phyloP scores from a whole-genome alignment of 2,329 filamentous ascomycete species.

The Whalleya microplaca region DNA sequence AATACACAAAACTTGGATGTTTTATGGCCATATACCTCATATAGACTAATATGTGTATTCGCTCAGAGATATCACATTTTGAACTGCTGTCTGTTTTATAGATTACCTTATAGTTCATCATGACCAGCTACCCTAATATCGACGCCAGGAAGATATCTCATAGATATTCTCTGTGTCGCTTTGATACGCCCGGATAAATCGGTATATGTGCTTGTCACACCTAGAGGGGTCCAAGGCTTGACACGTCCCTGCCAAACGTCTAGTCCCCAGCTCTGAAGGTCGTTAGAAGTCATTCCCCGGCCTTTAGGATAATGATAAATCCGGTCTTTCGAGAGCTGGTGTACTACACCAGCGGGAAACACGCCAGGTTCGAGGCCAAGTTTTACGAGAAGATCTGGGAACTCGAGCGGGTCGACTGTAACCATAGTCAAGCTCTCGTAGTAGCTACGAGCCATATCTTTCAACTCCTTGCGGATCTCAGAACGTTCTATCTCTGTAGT shows the following conservation, averaged over 20 bases:
- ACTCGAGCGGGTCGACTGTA: slow-evolving; percentile 41
- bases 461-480: slow-evolving; percentile 34
- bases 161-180: slow-evolving; percentile 28
- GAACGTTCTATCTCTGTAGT: slow-evolving; percentile 34
- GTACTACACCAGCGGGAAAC: slow-evolving; percentile 40
- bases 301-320: slow-evolving; percentile 43
- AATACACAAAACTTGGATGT: neutral
- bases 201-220: slow-evolving; percentile 29
- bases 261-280: slow-evolving; percentile 41
- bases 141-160: slow-evolving; percentile 32
- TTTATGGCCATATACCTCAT: neutral
- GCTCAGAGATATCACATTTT: neutral
- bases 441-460: slow-evolving; percentile 38
- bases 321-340: slow-evolving; percentile 40
- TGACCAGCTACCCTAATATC: slow-evolving; percentile 32
- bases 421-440: slow-evolving; percentile 41
- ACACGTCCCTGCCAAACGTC: slow-evolving; percentile 43
- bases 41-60: neutral
- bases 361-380: slow-evolving; percentile 37
- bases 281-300: slow-evolving; percentile 29
- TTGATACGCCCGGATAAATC: slow-evolving; percentile 30
- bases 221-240: slow-evolving; percentile 40
- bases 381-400: slow-evolving; percentile 38
- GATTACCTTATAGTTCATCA: slow-evolving; percentile 29
- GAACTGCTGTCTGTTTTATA: neutral